A percentile compares a stretch with the other conserved stretches of the same genome.
Evolutionary conservation across 108 stramenopile genomes (phyloP).

Genomic region (Cyclotella cryptica): DNA sequence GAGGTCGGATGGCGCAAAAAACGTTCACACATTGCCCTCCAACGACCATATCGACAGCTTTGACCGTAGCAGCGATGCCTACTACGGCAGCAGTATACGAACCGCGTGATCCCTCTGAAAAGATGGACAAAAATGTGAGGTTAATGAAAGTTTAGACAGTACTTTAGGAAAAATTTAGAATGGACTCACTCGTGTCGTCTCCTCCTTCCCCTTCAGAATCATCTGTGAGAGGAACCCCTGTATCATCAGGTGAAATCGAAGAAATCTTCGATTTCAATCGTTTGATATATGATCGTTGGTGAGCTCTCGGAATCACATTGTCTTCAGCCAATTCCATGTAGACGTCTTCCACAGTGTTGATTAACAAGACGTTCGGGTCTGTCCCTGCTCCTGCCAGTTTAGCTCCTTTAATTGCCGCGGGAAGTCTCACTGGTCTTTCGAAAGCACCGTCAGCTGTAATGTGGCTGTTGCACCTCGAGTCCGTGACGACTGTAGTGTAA

Average conservation of each 20-base stretch:
- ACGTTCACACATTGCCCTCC: conserved; percentile 85
- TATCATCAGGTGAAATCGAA: conserved; percentile 54
- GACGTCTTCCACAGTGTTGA: conserved; percentile 65
- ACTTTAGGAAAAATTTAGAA: not conserved
- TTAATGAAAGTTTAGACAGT: not conserved
- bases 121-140: conserved; percentile 10
- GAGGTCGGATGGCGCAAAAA: conserved; percentile 92
- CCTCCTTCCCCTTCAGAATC: conserved; percentile 88
- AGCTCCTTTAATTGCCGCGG: conserved; percentile 86
- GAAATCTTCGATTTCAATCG: conserved; percentile 72
- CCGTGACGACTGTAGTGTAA: conserved; percentile 69
- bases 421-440: conserved; percentile 85
- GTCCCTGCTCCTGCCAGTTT: conserved; percentile 72
- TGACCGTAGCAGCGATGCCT: conserved; percentile 89
- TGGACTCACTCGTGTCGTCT: conserved; percentile 87
- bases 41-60: conserved; percentile 89
- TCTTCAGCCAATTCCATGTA: conserved; percentile 75
- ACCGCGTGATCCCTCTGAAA: conserved; percentile 77
- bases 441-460: conserved; percentile 76
- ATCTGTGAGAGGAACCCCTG: conserved; percentile 79
- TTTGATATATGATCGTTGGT: conserved; percentile 71
- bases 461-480: conserved; percentile 83
- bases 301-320: conserved; percentile 72
- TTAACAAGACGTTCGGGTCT: conserved; percentile 48
- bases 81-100: conserved; percentile 89